Conservation (phyloP, 1,139 yeast genomes). For the Pneumocystis canis region DNA sequence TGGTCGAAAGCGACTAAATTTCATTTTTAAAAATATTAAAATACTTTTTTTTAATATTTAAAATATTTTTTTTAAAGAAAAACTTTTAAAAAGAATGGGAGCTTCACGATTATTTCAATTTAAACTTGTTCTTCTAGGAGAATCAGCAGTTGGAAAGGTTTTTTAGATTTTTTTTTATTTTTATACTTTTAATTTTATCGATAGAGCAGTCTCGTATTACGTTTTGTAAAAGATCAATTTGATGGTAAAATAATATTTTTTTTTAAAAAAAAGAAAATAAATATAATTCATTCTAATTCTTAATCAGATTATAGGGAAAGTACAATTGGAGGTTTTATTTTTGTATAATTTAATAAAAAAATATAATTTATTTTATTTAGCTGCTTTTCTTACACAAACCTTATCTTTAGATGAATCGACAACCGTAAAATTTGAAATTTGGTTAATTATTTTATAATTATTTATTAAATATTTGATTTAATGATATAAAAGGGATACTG, state of each 20-base stretch:
- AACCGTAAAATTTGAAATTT: constrained; percentile 33
- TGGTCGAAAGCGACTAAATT: too few species aligned
- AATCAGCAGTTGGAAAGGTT: constrained; percentile 93
- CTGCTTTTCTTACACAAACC: constrained; percentile 89
- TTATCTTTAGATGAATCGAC: constrained; percentile 48
- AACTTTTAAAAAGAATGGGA: background rate
- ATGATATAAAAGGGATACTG: constrained; percentile 96
- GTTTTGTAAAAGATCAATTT: constrained; percentile 88
- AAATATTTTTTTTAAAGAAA: too few species aligned
- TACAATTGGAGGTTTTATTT: constrained; percentile 5
- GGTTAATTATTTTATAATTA: constrained; percentile 25
- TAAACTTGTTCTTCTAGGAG: constrained; percentile 33
- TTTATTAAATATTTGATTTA: constrained; percentile 20
- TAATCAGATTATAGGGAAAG: constrained; percentile 5
- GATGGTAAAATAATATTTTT: constrained; percentile 57
- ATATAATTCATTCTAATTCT: background rate
- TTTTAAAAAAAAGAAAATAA: constrained; percentile 78
- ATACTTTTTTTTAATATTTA: too few species aligned
- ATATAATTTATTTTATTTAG: constrained; percentile 36
- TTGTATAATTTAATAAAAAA: background rate
- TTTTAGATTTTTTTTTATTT: too few species aligned
- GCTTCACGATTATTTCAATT: background rate
- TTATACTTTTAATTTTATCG: too few species aligned
- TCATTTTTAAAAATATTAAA: too few species aligned
- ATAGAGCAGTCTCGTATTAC: constrained; percentile 58